These are phyloP conservation scores for Pseudonitzschia multiseries DNA, from an alignment of 108 stramenopile genomes.

Conservation along the genomic window DNA sequence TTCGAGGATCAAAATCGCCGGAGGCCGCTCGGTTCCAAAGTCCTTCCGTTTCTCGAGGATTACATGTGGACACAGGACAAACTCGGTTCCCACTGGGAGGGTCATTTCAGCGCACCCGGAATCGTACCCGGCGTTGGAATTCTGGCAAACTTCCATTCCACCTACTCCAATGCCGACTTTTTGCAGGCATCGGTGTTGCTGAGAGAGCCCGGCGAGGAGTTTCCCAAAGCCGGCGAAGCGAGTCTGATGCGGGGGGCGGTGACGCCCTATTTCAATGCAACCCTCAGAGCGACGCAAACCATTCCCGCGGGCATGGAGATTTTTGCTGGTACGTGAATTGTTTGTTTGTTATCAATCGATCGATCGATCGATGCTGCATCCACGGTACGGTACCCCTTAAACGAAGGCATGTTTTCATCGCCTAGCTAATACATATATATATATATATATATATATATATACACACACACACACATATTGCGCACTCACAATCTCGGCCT, in stretches of 20 bases:
- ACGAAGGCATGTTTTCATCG: not conserved
- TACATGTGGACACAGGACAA: constrained; percentile 42
- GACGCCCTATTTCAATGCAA: constrained; percentile 62
- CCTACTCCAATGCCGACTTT: constrained; percentile 43
- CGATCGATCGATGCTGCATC: not conserved
- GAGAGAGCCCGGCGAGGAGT: constrained; percentile 20
- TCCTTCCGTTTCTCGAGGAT: constrained; percentile 38
- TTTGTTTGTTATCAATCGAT: too few relatives aligned
- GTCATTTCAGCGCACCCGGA: constrained; percentile 18
- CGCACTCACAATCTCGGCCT: not conserved
- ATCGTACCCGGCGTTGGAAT: constrained; percentile 44
- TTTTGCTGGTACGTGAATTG: constrained; percentile 21
- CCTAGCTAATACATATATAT: too few relatives aligned
- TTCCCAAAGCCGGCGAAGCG: constrained; percentile 28
- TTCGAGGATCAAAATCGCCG: constrained; percentile 14
- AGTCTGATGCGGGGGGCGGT: constrained; percentile 61
- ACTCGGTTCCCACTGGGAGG: constrained; percentile 42
- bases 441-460: too few relatives aligned
- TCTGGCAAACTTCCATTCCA: constrained; percentile 46
- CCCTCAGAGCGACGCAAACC: constrained; percentile 50
- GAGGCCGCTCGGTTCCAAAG: not conserved
- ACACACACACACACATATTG: not conserved
- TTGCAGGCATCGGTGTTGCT: constrained; percentile 27
- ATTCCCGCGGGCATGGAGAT: constrained; percentile 74
- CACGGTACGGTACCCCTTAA: not conserved